Percentiles rank a stretch among this genome's conserved stretches.
These are phyloP conservation scores for Phytophthora pini DNA, from an alignment of 352 stramenopile genomes.

Conservation along the genomic window DNA sequence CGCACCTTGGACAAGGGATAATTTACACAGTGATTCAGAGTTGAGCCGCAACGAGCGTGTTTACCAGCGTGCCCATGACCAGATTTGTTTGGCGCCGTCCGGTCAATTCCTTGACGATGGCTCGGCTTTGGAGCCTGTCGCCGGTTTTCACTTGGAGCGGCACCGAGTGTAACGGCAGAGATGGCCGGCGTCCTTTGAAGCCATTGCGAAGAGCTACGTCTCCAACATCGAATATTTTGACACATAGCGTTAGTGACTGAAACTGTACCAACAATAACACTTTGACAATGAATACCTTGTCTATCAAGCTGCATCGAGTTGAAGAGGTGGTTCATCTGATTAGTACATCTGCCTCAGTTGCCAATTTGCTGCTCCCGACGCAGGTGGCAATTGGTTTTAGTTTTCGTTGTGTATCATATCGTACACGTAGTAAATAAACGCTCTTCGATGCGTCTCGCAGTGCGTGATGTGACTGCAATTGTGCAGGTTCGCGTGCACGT, in stretches of 20 bases:
- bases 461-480: slow-evolving; percentile 75
- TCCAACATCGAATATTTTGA: background rate
- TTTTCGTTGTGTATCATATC: slow-evolving; percentile 1
- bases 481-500: slow-evolving; percentile 64
- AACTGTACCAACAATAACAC: background rate
- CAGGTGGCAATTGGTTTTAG: background rate
- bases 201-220: slow-evolving; percentile 1
- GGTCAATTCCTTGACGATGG: slow-evolving; percentile 1
- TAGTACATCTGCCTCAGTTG: slow-evolving; percentile 16
- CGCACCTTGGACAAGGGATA: background rate
- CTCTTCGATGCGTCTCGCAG: slow-evolving; percentile 34
- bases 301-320: background rate
- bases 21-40: background rate
- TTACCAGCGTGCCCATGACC: background rate
- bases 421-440: background rate
- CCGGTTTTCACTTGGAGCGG: slow-evolving; percentile 10
- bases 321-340: slow-evolving; percentile 25
- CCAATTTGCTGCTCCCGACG: slow-evolving; percentile 23
- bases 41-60: background rate
- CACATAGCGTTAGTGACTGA: background rate
- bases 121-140: slow-evolving; percentile 14
- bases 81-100: slow-evolving; percentile 26
- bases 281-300: background rate
- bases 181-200: slow-evolving; percentile 14
- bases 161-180: slow-evolving; percentile 22